Evolutionary conservation across 257 asterid genomes (phyloP).

Genomic region (Penstemon barbatus): DNA sequence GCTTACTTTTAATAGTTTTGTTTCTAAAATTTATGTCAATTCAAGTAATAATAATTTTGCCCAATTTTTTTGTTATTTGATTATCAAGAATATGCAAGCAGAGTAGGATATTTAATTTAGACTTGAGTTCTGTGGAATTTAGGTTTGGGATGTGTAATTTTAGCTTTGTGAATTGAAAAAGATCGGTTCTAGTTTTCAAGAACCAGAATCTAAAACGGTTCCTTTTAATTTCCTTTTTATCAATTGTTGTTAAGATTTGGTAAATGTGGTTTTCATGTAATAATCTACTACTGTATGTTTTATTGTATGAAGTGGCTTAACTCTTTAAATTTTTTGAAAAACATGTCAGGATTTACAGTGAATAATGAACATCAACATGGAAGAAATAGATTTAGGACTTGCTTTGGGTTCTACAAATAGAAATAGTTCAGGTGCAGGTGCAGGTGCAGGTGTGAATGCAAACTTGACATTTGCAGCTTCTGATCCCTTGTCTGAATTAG

Average conservation of each 20-base stretch:
- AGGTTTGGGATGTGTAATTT: not conserved
- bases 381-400: constrained; percentile 40
- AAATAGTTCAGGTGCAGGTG: constrained; percentile 73
- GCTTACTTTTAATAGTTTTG: not conserved
- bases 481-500: constrained; percentile 66
- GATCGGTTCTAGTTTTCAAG: not conserved
- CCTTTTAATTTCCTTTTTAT: not conserved
- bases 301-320: not conserved
- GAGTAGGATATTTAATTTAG: too few species aligned
- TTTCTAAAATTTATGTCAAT: not conserved
- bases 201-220: not conserved
- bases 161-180: not conserved
- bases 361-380: constrained; percentile 35
- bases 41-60: not conserved
- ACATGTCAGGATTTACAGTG: constrained; percentile 26
- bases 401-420: constrained; percentile 37
- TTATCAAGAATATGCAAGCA: not conserved
- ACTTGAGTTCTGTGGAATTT: not conserved
- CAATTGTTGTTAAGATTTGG: not conserved
- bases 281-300: too few species aligned
- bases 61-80: not conserved
- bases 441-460: constrained; percentile 54
- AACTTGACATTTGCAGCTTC: constrained; percentile 48
- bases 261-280: not conserved
- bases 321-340: not conserved